Evolutionary conservation across 2,329 filamentous ascomycete species (phyloP), one percentile per base, ranked within the genome.

Genomic region (Colletotrichum sp.): DNA sequence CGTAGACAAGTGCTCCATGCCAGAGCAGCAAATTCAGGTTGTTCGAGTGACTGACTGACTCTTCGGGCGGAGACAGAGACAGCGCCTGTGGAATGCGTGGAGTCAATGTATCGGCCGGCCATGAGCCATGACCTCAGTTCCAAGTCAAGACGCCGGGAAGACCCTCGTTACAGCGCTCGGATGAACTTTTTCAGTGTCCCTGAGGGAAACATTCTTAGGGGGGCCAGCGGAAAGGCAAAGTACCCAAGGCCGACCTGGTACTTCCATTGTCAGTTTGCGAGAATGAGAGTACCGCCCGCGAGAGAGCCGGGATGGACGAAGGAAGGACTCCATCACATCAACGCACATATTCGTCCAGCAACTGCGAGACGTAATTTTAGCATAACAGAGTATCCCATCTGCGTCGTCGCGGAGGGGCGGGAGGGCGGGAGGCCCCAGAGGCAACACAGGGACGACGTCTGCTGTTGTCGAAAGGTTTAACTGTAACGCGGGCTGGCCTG

Each of bases 101-200:
- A 73, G 69, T 55, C 69, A 9, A 68, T 36, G 70, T 67, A 68
- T 34, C 70, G 39, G 70, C 55, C 39, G 18, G 39, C 39, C 18
- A 6, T 49, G 39, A 63, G 73, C 73, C 70, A 73, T 76, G 73
- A 73, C 69, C 73, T 73, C 73, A 76, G 64, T 73, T 73, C 57
- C 70, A 72, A 64, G 69, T 59, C 44, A 36, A 62, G 44, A 65
- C 34, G 28, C 64, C 13, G 64, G 73, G 73, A 65, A 72, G 69
- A 73, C 64, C 70, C 73, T 76, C 70, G 57, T 73, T 60, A 60
- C 57, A 68, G 64, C 64, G 64, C 70, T 76, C 70, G 64, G 73
- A 76, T 66, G 73, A 76, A 76, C 73, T 34, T 73, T 62, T 63
- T 34, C 67, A 62, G 55, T 36, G 57, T 16, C 18, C 36, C 30